phyloP scores from a whole-genome alignment of 768 basidiomycete genomes.

The Auriscalpium vulgare region DNA sequence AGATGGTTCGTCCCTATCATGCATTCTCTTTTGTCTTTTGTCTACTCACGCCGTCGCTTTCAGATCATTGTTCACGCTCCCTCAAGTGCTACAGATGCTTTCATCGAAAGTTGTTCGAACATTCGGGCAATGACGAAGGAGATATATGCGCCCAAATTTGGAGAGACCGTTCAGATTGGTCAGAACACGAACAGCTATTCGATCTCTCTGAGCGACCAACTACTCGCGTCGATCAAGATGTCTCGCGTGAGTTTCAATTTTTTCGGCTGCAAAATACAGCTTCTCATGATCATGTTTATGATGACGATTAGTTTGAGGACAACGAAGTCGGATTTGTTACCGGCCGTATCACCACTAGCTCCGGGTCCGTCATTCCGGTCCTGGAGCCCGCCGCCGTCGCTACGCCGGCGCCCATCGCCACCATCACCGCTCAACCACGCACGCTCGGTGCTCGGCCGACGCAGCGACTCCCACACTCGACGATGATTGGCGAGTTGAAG shows the following conservation, averaged over 20 bases:
- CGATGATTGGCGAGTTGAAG: conserved; percentile 97
- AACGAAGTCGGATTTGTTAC: conserved; percentile 92
- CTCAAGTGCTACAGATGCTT: conserved; percentile 51
- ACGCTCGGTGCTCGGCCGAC: conserved; percentile 60
- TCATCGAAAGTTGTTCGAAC: conserved; percentile 75
- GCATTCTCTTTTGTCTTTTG: no score
- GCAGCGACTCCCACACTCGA: conserved; percentile 70
- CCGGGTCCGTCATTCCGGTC: conserved; percentile 82
- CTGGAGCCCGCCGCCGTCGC: conserved; percentile 50
- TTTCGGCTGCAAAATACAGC: neutral
- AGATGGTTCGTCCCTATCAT: conserved; percentile 55
- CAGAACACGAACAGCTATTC: conserved; percentile 95
- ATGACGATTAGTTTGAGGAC: conserved; percentile 74
- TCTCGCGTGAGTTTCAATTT: conserved; percentile 58
- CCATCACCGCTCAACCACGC: conserved; percentile 25
- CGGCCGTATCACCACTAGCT: conserved; percentile 78
- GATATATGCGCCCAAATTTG: conserved; percentile 68
- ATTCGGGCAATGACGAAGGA: conserved; percentile 90
- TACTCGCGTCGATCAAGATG: conserved; percentile 73
- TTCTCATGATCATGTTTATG: conserved; percentile 1
- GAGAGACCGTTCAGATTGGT: conserved; percentile 84
- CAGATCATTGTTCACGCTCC: conserved; percentile 89
- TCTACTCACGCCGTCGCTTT: neutral
- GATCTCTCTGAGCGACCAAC: conserved; percentile 85
- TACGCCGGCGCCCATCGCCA: neutral